These are phyloP conservation scores for Fusarium tjaetaba DNA, from an alignment of 2,329 filamentous ascomycete genomes.

Conservation along the genomic window DNA sequence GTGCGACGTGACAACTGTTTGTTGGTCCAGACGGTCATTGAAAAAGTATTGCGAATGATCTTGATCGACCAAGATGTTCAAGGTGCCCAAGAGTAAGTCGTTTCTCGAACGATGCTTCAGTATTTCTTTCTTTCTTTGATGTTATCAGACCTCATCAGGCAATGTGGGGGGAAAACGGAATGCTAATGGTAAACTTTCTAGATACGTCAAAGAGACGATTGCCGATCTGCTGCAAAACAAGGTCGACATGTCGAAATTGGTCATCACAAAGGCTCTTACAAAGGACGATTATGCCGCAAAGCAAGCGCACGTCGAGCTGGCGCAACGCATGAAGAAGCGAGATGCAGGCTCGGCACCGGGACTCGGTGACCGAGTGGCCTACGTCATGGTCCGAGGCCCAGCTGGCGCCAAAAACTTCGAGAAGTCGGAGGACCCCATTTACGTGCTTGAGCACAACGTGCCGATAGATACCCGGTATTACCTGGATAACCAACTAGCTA, in stretches of 20 bases:
- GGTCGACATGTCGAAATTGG: conserved; percentile 98
- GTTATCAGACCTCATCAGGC: conserved; percentile 15
- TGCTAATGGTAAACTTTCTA: conserved; percentile 57
- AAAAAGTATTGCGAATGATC: conserved; percentile 95
- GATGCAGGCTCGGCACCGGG: conserved; percentile 93
- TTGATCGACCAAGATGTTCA: conserved; percentile 91
- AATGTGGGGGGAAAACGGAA: conserved; percentile 1
- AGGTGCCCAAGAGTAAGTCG: conserved; percentile 88
- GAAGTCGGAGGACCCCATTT: conserved; percentile 96
- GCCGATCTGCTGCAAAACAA: conserved; percentile 96
- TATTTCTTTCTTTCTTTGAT: neutral
- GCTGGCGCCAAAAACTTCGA: conserved; percentile 95
- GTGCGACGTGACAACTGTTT: conserved; percentile 96
- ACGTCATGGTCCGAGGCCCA: conserved; percentile 95
- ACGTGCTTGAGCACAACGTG: conserved; percentile 95
- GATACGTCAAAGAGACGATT: conserved; percentile 96
- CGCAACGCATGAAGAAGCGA: conserved; percentile 95
- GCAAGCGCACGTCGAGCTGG: conserved; percentile 95
- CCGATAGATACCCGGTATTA: conserved; percentile 99
- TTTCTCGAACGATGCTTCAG: conserved; percentile 2
- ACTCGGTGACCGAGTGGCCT: conserved; percentile 94
- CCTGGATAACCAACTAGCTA: conserved; percentile 96
- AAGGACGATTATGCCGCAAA: conserved; percentile 91
- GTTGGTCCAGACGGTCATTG: conserved; percentile 95
- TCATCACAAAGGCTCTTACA: conserved; percentile 96